Conservation (phyloP, 169 alveolate genomes). For the Hepatocystis sp. region DNA sequence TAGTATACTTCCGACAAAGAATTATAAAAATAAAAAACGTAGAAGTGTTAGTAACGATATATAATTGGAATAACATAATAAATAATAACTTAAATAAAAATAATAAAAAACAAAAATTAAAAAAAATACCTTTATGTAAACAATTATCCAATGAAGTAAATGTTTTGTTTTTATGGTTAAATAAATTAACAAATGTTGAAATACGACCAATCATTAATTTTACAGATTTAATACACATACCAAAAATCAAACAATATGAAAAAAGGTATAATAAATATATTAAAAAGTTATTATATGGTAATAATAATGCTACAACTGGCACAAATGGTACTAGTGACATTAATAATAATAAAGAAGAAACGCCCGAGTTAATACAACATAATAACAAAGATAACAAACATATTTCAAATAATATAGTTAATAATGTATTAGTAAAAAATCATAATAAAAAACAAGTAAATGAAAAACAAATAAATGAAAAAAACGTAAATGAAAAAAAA, state of each 20-base stretch:
- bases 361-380: too few relatives aligned
- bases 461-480: neutral
- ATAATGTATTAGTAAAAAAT: too few relatives aligned
- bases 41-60: slow-evolving; percentile 12
- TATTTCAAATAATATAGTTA: too few relatives aligned
- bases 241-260: slow-evolving; percentile 33
- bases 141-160: slow-evolving; percentile 63
- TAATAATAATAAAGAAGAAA: neutral
- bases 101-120: slow-evolving; percentile 3
- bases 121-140: slow-evolving; percentile 39
- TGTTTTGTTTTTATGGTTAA: slow-evolving; percentile 57
- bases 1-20: slow-evolving; percentile 24
- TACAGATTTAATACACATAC: slow-evolving; percentile 35
- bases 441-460: too few relatives aligned
- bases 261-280: slow-evolving; percentile 26
- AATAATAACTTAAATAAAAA: neutral
- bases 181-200: slow-evolving; percentile 60
- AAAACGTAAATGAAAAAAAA: neutral
- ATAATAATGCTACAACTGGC: neutral
- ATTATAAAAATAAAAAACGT: slow-evolving; percentile 30
- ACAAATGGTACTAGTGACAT: neutral
- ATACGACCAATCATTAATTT: slow-evolving; percentile 54
- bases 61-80: neutral
- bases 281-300: neutral
- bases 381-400: too few relatives aligned